Percentiles rank a stretch among this genome's conserved stretches.
phyloP scores from a whole-genome alignment of 495 filamentous ascomycete species.

The Penicillium flavigenum region DNA sequence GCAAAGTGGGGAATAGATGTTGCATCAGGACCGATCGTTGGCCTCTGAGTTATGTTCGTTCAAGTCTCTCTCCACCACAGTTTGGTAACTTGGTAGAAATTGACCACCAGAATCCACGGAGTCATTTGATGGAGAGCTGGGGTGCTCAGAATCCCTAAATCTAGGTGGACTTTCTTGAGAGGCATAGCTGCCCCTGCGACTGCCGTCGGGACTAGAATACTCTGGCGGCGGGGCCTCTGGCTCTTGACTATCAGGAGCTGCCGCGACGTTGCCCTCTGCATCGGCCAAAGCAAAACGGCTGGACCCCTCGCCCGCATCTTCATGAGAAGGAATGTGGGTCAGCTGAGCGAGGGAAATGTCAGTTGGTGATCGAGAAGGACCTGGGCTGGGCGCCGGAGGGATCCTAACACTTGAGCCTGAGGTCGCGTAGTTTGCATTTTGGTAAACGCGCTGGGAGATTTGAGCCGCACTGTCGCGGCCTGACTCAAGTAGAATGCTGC shows the following conservation, averaged over 20 bases:
- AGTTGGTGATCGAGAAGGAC: conserved; percentile 87
- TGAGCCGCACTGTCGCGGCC: conserved; percentile 65
- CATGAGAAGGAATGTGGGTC: conserved; percentile 68
- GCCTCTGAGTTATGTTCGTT: conserved; percentile 16
- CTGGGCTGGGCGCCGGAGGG: conserved; percentile 76
- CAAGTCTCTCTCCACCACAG: conserved; percentile 25
- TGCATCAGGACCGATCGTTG: conserved; percentile 48
- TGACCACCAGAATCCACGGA: conserved; percentile 7
- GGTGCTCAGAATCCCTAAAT: conserved; percentile 3
- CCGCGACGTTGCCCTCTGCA: conserved; percentile 15
- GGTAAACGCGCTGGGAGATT: conserved; percentile 56
- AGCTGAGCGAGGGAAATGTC: conserved; percentile 89
- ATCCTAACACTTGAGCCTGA: conserved; percentile 57
- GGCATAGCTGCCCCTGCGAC: conserved; percentile 53
- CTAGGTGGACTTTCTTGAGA: conserved; percentile 30
- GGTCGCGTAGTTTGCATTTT: conserved; percentile 45
- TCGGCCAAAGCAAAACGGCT: conserved; percentile 51
- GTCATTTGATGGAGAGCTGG: conserved; percentile 43
- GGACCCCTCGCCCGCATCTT: conserved; percentile 73
- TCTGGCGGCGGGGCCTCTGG: conserved; percentile 58
- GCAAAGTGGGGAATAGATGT: conserved; percentile 3
- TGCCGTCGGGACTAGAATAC: conserved; percentile 68
- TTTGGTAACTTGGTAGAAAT: conserved; percentile 29
- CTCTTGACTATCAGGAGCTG: conserved; percentile 16
- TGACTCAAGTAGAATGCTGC: conserved; percentile 89